Percentiles rank a stretch among this genome's conserved stretches.
Evolutionary conservation across 371 early-diverging fungal genomes (phyloP).

Genomic region (Thermomucor indicae-seudaticae): DNA sequence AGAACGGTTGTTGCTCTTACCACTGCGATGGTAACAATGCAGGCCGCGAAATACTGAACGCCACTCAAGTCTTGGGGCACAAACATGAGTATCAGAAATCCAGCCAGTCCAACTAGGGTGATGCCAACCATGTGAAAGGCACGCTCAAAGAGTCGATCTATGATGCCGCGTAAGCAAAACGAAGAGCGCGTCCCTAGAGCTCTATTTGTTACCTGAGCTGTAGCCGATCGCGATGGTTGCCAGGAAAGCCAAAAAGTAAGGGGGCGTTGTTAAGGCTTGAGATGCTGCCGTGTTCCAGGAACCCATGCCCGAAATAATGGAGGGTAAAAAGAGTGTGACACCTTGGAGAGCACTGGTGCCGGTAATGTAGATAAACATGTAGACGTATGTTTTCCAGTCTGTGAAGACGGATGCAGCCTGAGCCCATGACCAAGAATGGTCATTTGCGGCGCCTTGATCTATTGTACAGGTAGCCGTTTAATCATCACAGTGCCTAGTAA

Average conservation of each 20-base stretch:
- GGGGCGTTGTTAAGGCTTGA: constrained; percentile 34
- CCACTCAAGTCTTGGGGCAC: constrained; percentile 7
- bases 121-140: constrained; percentile 25
- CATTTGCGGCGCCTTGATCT: constrained; percentile 39
- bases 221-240: constrained; percentile 22
- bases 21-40: constrained; percentile 22
- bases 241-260: constrained; percentile 23
- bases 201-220: constrained; percentile 21
- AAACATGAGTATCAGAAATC: constrained; percentile 32
- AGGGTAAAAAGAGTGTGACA: constrained; percentile 37
- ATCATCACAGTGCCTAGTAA: too few species aligned
- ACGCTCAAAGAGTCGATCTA: constrained; percentile 22
- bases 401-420: constrained; percentile 31
- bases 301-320: constrained; percentile 33
- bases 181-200: too few species aligned
- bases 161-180: too few species aligned
- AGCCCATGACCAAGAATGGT: constrained; percentile 42
- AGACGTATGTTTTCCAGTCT: constrained; percentile 40
- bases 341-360: constrained; percentile 41
- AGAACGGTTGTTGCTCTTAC: constrained; percentile 3
- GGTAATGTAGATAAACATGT: constrained; percentile 30
- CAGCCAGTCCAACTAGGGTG: constrained; percentile 22
- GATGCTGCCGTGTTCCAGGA: constrained; percentile 29
- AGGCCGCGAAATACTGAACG: constrained; percentile 22
- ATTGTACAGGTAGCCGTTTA: too few species aligned